Evolutionary conservation across 345 rosid species (phyloP).

Genomic region (Camelina laxa): DNA sequence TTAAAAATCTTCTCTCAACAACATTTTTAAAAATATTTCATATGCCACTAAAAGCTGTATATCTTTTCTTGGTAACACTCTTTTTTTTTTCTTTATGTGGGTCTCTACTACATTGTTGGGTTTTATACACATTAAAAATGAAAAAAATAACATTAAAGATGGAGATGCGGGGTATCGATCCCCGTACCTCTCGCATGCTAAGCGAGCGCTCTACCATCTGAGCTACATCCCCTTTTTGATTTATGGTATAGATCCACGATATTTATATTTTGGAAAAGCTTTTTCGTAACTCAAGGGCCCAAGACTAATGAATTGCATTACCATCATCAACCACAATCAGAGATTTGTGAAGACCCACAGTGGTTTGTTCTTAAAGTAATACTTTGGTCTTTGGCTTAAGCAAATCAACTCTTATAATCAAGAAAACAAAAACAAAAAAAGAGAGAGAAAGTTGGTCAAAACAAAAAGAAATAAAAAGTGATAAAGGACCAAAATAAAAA

Average conservation of each 20-base stretch:
- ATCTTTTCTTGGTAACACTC: background rate
- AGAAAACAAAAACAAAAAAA: too few species aligned
- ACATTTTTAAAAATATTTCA: too few species aligned
- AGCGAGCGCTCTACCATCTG: slow-evolving; percentile 96
- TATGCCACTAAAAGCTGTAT: background rate
- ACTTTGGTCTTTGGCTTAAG: background rate
- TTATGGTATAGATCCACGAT: too few species aligned
- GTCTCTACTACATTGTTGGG: background rate
- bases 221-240: slow-evolving; percentile 65
- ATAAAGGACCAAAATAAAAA: background rate
- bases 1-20: too few species aligned
- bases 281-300: too few species aligned
- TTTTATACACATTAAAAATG: background rate
- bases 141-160: background rate
- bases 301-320: too few species aligned
- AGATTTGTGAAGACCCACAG: too few species aligned
- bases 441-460: slow-evolving; percentile 12
- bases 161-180: slow-evolving; percentile 91
- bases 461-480: background rate
- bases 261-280: too few species aligned
- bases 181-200: slow-evolving; percentile 92
- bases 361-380: too few species aligned
- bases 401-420: background rate
- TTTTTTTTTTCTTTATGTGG: background rate
- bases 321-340: background rate